Evolutionary conservation across 2,329 filamentous ascomycete species (phyloP).

Genomic region (Alternaria gansuensis): DNA sequence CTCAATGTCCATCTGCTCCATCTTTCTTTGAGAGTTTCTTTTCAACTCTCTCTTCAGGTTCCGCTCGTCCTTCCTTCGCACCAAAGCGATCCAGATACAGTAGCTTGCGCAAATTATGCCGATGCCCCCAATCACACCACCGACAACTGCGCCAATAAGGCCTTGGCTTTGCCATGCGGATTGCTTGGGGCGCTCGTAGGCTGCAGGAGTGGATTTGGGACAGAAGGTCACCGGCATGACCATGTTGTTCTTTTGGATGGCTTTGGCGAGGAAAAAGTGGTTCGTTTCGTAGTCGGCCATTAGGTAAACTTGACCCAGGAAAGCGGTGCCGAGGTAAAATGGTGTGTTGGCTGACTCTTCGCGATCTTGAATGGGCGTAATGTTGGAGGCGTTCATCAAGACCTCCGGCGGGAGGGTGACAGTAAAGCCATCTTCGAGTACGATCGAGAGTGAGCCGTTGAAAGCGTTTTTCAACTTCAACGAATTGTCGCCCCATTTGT

Average conservation of each 20-base stretch:
- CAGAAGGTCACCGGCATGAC: constrained; percentile 56
- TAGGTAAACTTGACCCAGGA: constrained; percentile 56
- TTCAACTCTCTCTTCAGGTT: constrained; percentile 41
- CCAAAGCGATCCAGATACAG: constrained; percentile 44
- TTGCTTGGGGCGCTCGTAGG: constrained; percentile 44
- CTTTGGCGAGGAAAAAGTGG: constrained; percentile 55
- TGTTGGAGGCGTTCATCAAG: constrained; percentile 52
- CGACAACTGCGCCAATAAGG: constrained; percentile 52
- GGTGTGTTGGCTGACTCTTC: constrained; percentile 39
- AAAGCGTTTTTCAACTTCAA: constrained; percentile 51
- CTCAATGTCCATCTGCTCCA: constrained; percentile 48
- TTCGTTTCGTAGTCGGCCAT: constrained; percentile 55
- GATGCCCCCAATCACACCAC: constrained; percentile 50
- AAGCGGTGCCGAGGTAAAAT: constrained; percentile 54
- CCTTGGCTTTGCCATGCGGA: constrained; percentile 47
- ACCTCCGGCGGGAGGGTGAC: constrained; percentile 53
- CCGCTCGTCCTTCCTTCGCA: constrained; percentile 41
- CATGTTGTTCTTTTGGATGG: constrained; percentile 51
- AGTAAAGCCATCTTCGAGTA: constrained; percentile 53
- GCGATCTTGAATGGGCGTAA: constrained; percentile 49
- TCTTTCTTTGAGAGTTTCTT: constrained; percentile 39
- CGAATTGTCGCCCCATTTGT: constrained; percentile 51
- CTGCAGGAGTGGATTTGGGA: constrained; percentile 48
- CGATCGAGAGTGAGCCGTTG: constrained; percentile 54
- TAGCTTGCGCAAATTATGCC: constrained; percentile 41